Evolutionary conservation across 345 rosid species (phyloP), one percentile per base, ranked within the genome.

Genomic region (Citrus cavaleriei): DNA sequence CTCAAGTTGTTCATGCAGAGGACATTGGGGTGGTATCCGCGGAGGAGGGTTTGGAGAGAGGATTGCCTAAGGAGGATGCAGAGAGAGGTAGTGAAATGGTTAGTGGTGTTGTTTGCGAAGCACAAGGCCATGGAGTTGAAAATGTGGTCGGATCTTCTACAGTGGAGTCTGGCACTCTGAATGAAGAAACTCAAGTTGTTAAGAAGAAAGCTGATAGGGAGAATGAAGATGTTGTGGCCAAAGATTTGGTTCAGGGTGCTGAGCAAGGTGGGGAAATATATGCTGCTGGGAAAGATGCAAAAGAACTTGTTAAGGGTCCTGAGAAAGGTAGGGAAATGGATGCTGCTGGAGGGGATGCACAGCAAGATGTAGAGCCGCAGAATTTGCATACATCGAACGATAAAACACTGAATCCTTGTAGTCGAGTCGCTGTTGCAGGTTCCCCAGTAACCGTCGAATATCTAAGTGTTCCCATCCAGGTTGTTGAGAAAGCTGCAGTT

Each of bases 81-180:
- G 55, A 80, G 69, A 58, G 77, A 42, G 79, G n/a, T 27, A 19
- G 65, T 3, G 64, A 72, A 80, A 60, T 25, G 73, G 73, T 37
- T 77, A 54, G 79, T 65, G 40, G 25, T 30, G 28, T 14, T 14
- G 62, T 64, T 55, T 19, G 25, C 28, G 80, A 80, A 61, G 42
- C 51, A 58, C 76, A 51, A 49, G 76, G 68, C 79, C 46, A 34
- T 66, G 71, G 57, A 64, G 70, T 35, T 71, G 78, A 80, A 71
- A 82, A 75, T 75, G 82, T 71, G 28, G 78, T 35, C 7, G 79
- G 77, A n/a, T 64, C 59, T 70, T 30, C 72, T 77, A 32, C 68
- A 6, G 54, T 14, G 40, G 69, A 14, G 13, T 46, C 54, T 28
- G 78, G 28, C 55, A 34, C 60, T 28, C 49, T 49, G 40, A 27